Evolutionary conservation across 192 early-diverging fungal genomes (phyloP), one percentile per base, ranked within the genome.

Genomic region (Thoreauomyces humboldtii): DNA sequence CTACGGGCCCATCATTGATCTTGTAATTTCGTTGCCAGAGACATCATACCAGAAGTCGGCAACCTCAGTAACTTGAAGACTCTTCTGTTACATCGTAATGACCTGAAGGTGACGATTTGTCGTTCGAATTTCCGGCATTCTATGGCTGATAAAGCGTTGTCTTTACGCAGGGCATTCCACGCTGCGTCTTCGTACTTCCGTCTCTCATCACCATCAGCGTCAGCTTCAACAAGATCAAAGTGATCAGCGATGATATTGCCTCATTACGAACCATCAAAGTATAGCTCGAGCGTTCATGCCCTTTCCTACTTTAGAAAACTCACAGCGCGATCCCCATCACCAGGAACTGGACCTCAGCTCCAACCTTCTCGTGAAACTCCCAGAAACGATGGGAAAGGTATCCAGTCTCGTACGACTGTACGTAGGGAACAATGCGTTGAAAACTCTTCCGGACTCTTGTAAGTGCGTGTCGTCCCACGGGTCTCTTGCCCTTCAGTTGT

Each of bases 171-270:
- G 60, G 58, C 25, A 9, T 81, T 15, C 78, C 78, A 6, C 45
- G 42, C 17, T 55, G 73, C 21, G 32, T 80, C 2, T 72, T 46
- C 35, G 46, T 56, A 21, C 62, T 81, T 11, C 22, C 44, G 21
- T 34, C 52, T 14, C 57, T 81, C 2, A 53, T 71, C 36, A 46
- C 31, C 14, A 56, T 81, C 19, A 37, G 72, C 32, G 14, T 81
- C 21, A 59, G 61, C 46, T 38, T 70, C 38, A 81, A 81, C 69
- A 81, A 81, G 34, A 74, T 81, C 48, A 74, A 64, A 50, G 33
- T 38, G 9, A 56, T 80, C 14, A 44, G 24, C 5, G 50, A 25
- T 7, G 72, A 75, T 19, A 70, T 80, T 35, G 48, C 52, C 2
- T 15, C 27, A 12, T 29, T 80, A 9, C 35, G 50, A 27, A 42